A percentile compares a stretch with the other conserved stretches of the same genome.
phyloP scores from a whole-genome alignment of 2,329 filamentous ascomycete species.

The Fusarium scirpi region DNA sequence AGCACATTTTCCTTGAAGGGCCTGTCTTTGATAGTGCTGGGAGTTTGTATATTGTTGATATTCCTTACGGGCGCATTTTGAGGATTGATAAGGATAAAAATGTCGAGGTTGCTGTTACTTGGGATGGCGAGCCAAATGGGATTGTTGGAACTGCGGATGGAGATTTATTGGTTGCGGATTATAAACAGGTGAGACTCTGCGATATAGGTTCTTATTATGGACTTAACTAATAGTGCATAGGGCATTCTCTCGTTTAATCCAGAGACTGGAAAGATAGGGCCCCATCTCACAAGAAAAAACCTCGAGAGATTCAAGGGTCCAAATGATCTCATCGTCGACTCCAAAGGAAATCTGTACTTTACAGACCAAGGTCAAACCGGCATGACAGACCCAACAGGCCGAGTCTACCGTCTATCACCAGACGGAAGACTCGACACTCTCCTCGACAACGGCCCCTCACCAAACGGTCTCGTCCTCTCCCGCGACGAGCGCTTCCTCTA shows the following conservation, averaged over 20 bases:
- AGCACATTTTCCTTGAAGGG: constrained; percentile 57
- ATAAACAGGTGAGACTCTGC: constrained; percentile 52
- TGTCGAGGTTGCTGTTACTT: constrained; percentile 42
- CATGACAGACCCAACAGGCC: constrained; percentile 56
- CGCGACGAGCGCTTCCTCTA: constrained; percentile 55
- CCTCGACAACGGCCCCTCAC: constrained; percentile 54
- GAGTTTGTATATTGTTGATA: constrained; percentile 54
- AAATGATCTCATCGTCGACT: constrained; percentile 57
- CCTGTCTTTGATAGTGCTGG: constrained; percentile 50
- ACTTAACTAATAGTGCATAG: constrained; percentile 31
- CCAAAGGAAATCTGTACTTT: constrained; percentile 55
- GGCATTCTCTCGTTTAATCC: constrained; percentile 55
- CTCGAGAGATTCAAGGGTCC: constrained; percentile 58
- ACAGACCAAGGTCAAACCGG: constrained; percentile 60
- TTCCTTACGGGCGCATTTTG: constrained; percentile 56
- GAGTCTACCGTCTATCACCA: constrained; percentile 52
- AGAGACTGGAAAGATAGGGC: constrained; percentile 41
- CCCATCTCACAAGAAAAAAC: constrained; percentile 52
- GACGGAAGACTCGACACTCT: constrained; percentile 54
- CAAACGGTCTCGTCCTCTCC: constrained; percentile 55
- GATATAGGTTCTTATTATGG: background rate
- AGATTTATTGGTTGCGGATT: constrained; percentile 54
- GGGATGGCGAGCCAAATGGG: constrained; percentile 58
- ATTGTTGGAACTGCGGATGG: constrained; percentile 52
- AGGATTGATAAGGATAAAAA: constrained; percentile 49